A percentile compares a stretch with the other conserved stretches of the same genome.
Evolutionary conservation across 208 protist species (phyloP).

Genomic region (Trypanosoma avium): DNA sequence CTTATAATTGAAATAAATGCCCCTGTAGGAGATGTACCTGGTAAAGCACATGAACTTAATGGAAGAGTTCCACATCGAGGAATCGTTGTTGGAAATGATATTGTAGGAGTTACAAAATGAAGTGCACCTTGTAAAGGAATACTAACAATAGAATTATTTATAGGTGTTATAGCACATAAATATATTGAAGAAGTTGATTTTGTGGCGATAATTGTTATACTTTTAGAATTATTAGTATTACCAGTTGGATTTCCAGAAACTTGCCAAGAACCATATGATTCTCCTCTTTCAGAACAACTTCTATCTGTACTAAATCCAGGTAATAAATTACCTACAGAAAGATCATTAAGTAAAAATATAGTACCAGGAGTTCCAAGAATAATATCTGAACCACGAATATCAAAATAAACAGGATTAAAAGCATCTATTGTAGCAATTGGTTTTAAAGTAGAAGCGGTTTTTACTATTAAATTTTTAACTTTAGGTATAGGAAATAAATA

Average conservation of each 20-base stretch:
- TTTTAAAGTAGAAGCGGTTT: background rate
- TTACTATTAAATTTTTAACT: background rate
- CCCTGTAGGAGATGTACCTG: conserved; percentile 22
- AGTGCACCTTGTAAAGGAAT: conserved; percentile 30
- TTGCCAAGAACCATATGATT: conserved; percentile 45
- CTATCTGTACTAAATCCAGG: conserved; percentile 50
- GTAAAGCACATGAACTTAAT: conserved; percentile 35
- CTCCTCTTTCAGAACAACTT: conserved; percentile 31
- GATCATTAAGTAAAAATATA: conserved; percentile 48
- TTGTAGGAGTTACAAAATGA: conserved; percentile 26
- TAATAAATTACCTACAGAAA: conserved; percentile 32
- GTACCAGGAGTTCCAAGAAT: conserved; percentile 44
- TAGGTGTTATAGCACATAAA: conserved; percentile 49
- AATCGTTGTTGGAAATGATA: conserved; percentile 34
- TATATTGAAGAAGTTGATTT: conserved; percentile 29
- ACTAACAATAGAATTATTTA: conserved; percentile 44
- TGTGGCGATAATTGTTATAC: conserved; percentile 43
- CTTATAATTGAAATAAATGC: conserved; percentile 39
- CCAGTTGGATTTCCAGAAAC: background rate
- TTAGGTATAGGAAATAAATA: conserved; percentile 11
- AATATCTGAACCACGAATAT: conserved; percentile 43
- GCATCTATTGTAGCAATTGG: conserved; percentile 35
- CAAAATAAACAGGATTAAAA: conserved; percentile 43
- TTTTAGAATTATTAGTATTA: conserved; percentile 16
- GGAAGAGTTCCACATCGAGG: conserved; percentile 29